Percentiles rank a stretch among this genome's conserved stretches.
Conservation (phyloP, 2,329 filamentous ascomycete species). For the Fusarium acutatum region DNA sequence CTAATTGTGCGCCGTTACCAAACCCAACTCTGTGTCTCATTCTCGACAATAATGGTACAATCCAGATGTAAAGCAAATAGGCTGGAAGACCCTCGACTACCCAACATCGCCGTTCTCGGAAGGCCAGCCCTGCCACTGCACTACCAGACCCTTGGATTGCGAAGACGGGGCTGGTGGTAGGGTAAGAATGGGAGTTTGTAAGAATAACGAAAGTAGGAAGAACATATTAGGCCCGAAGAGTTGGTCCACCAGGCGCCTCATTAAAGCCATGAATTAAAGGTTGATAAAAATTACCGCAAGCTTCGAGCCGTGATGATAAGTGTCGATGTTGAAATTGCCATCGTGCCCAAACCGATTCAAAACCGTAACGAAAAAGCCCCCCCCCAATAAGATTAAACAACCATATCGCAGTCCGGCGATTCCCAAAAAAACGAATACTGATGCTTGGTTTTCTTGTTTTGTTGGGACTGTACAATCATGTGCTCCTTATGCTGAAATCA, state of each 20-base stretch:
- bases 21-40: slow-evolving; percentile 1
- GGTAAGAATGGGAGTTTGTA: slow-evolving; percentile 22
- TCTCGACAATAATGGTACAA: slow-evolving; percentile 35
- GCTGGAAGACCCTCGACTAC: background rate
- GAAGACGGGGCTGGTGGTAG: background rate
- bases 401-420: slow-evolving; percentile 32
- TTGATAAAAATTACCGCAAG: slow-evolving; percentile 34
- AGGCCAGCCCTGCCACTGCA: background rate
- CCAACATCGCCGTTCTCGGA: slow-evolving; percentile 13
- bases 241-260: slow-evolving; percentile 26
- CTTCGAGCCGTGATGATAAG: slow-evolving; percentile 34
- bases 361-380: slow-evolving; percentile 24
- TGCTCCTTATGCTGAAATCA: slow-evolving; percentile 33
- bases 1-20: slow-evolving; percentile 2
- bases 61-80: slow-evolving; percentile 18
- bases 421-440: slow-evolving; percentile 6
- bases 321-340: slow-evolving; percentile 26
- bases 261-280: slow-evolving; percentile 39
- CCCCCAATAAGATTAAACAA: slow-evolving; percentile 11
- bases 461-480: slow-evolving; percentile 22
- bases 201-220: slow-evolving; percentile 21
- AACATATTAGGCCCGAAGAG: slow-evolving; percentile 25
- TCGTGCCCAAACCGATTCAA: slow-evolving; percentile 33
- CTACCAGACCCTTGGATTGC: background rate
- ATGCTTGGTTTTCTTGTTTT: slow-evolving; percentile 21